These are phyloP conservation scores for Pseudocercospora musae DNA, from an alignment of 2,329 filamentous ascomycete genomes.

Conservation along the genomic window DNA sequence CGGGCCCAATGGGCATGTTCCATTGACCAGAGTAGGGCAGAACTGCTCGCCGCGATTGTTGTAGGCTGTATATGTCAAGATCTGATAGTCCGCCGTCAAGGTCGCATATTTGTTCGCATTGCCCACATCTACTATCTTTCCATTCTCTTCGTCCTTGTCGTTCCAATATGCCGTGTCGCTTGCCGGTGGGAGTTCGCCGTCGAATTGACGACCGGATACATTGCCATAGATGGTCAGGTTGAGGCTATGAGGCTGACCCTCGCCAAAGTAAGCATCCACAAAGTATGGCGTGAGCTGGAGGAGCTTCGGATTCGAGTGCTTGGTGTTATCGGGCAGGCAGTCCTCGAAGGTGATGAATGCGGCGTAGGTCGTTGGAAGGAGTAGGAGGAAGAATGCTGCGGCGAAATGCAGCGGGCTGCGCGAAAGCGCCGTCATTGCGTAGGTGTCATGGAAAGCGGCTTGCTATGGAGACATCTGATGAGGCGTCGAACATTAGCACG, in stretches of 20 bases:
- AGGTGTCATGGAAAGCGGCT: constrained; percentile 10
- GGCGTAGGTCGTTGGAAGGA: constrained; percentile 52
- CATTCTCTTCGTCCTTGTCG: constrained; percentile 58
- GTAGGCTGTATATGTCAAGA: constrained; percentile 74
- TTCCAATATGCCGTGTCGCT: constrained; percentile 59
- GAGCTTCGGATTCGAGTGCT: constrained; percentile 55
- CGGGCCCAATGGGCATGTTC: constrained; percentile 70
- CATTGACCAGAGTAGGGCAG: constrained; percentile 60
- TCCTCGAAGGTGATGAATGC: constrained; percentile 78
- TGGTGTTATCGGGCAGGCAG: constrained; percentile 63
- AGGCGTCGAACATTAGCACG: background rate
- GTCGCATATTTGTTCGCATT: constrained; percentile 68
- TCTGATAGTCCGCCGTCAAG: constrained; percentile 66
- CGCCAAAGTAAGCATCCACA: constrained; percentile 72
- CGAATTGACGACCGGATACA: constrained; percentile 68
- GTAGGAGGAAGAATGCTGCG: constrained; percentile 17
- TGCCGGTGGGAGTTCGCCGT: constrained; percentile 56
- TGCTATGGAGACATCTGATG: constrained; percentile 4
- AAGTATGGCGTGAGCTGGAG: constrained; percentile 78
- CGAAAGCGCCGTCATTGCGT: constrained; percentile 22
- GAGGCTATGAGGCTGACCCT: constrained; percentile 60
- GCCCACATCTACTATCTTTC: constrained; percentile 73
- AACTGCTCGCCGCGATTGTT: constrained; percentile 55
- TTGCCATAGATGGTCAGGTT: constrained; percentile 85
- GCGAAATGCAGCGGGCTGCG: constrained; percentile 9